Percentiles rank a stretch among this genome's conserved stretches.
phyloP scores from a whole-genome alignment of 2,329 filamentous ascomycete genomes.

The Monilinia vaccinii-corymbosi region DNA sequence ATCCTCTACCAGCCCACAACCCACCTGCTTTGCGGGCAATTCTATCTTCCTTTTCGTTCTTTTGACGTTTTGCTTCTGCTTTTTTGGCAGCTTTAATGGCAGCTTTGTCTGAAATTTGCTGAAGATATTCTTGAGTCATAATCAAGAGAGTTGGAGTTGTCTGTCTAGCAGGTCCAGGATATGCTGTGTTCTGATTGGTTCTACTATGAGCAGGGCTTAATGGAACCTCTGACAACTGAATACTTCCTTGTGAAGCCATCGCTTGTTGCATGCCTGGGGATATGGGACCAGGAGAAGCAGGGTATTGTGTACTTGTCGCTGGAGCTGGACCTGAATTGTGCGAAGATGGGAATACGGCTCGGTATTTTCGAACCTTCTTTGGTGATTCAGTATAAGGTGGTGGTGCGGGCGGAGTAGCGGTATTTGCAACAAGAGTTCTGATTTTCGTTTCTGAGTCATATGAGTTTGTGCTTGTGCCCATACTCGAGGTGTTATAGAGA shows the following conservation, averaged over 20 bases:
- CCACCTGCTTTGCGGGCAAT: slow-evolving; percentile 48
- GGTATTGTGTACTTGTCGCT: slow-evolving; percentile 36
- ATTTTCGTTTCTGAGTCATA: background rate
- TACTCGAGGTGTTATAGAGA: slow-evolving; percentile 7
- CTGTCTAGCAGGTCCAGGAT: slow-evolving; percentile 21
- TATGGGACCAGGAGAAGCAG: slow-evolving; percentile 50
- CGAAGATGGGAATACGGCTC: slow-evolving; percentile 48
- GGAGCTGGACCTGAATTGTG: slow-evolving; percentile 40
- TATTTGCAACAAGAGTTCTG: slow-evolving; percentile 4
- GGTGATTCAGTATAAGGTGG: slow-evolving; percentile 28
- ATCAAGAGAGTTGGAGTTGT: slow-evolving; percentile 11
- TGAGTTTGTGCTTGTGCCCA: background rate
- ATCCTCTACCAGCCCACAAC: slow-evolving; percentile 57
- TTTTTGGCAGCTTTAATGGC: slow-evolving; percentile 23
- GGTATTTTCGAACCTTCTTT: slow-evolving; percentile 34
- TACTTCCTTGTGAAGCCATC: slow-evolving; percentile 53
- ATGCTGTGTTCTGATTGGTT: slow-evolving; percentile 28
- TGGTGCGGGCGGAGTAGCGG: slow-evolving; percentile 15
- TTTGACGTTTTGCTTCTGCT: slow-evolving; percentile 37
- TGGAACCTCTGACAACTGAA: slow-evolving; percentile 51
- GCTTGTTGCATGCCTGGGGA: slow-evolving; percentile 53
- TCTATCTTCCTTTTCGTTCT: slow-evolving; percentile 57
- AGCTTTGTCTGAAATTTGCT: slow-evolving; percentile 9
- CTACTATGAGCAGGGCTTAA: slow-evolving; percentile 35
- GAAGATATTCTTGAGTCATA: slow-evolving; percentile 10